Base-by-base conservation (phyloP, 1,284 basidiomycete species). In the Lentinula novae-zelandiae region DNA sequence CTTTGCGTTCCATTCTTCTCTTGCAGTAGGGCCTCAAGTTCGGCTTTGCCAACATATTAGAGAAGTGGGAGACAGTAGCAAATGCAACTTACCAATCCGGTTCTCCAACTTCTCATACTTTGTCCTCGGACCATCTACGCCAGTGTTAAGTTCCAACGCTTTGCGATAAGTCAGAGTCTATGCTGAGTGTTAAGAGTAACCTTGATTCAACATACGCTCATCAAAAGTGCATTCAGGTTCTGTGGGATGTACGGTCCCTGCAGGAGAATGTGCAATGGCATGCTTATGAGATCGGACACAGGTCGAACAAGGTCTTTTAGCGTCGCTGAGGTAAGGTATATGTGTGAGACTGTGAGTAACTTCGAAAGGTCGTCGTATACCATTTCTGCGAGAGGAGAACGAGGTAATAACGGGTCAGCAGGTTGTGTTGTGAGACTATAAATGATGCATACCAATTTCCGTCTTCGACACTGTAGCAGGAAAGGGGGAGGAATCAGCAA, bases 221-320 rank as follows among this genome's bases (percentile, higher is more conserved):
- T 89, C 87, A 65, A 83, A 89, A 34, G 86, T 89, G 67, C 87
- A 90, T 60, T 86, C 83, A 17, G 84, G 86, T 53, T 75, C 74
- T 0, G 77, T 68, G 2, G 85, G 81, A 53, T 86, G 67, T 46
- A 75, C 74, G 2, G 77, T 73, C 22, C 82, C 84, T 20, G 84
- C 78, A 5, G 79, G 76, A 20, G 83, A 80, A 71, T 86, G 86
- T 5, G 80, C 74, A 44, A 82, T 68, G 31, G 84, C 81, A 70
- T 88, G 84, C 3, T 80, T 78, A 74, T 87, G 85, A 20, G 86
- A 88, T 46, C 86, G 82, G 60, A 82, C 75, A 68, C 86, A 88
- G 2, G 86, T 88, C 40, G 86, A 83, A 68, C 86, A 88, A 10
- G 86, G 86, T 49, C 83, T 75, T 69, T 85, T 85, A n/a, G 86